Percentiles rank a stretch among this genome's conserved stretches.
These are phyloP conservation scores for Russula dissimulans DNA, from an alignment of 768 basidiomycete genomes.

Conservation along the genomic window DNA sequence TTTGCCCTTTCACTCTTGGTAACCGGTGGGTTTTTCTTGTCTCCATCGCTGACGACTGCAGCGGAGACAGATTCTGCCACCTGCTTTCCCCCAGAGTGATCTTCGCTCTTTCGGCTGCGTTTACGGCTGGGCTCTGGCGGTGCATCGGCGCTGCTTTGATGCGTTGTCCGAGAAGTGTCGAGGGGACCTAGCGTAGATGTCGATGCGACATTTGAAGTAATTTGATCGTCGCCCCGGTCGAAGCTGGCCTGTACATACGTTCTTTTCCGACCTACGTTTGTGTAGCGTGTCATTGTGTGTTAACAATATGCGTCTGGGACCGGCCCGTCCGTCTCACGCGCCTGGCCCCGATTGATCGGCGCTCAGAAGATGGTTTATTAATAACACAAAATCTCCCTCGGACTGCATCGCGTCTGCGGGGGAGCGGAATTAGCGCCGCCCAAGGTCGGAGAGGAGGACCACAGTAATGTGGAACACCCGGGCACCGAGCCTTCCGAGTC, in stretches of 20 bases:
- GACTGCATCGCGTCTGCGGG: too few relatives aligned
- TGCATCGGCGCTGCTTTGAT: constrained; percentile 7
- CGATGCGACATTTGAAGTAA: constrained; percentile 13
- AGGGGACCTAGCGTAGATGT: not conserved
- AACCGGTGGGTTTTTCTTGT: constrained; percentile 18
- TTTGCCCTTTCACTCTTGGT: constrained; percentile 22
- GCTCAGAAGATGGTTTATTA: too few relatives aligned
- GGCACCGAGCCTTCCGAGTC: too few relatives aligned
- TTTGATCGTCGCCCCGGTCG: constrained; percentile 21
- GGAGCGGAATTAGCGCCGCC: too few relatives aligned
- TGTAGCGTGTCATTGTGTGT: constrained; percentile 61
- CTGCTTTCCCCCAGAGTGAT: constrained; percentile 26
- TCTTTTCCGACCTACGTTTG: constrained; percentile 66
- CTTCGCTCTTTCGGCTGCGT: constrained; percentile 39
- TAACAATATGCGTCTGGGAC: too few relatives aligned
- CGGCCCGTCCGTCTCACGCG: too few relatives aligned
- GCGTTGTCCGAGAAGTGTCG: constrained; percentile 1
- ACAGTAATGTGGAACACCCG: too few relatives aligned
- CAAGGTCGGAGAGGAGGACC: too few relatives aligned
- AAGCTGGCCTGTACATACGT: constrained; percentile 62
- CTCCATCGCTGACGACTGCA: constrained; percentile 8
- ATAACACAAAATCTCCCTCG: too few relatives aligned
- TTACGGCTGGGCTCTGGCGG: constrained; percentile 54
- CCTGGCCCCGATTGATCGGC: too few relatives aligned
- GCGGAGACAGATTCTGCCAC: not conserved